Base-by-base conservation (phyloP, 2,329 filamentous ascomycete species). In the Domatiomyces globalis region DNA sequence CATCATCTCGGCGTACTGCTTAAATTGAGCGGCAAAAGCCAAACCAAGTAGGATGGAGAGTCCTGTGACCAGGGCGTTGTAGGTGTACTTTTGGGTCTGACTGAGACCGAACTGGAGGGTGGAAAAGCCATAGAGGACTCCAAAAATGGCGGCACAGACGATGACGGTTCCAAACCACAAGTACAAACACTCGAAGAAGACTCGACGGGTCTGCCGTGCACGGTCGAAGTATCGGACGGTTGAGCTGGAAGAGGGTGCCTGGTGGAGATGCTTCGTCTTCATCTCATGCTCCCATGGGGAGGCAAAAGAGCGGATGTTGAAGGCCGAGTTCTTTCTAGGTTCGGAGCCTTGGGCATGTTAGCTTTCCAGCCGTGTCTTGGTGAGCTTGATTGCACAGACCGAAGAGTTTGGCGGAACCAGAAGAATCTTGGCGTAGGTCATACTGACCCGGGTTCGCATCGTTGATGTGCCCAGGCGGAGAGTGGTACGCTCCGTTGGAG, bases 1-100 rank as follows among this genome's bases (percentile, higher is more conserved):
- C 53, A 56, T 51, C 55, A 56, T 55, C 33, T 55, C 49, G 36
- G 51, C 52, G 39, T 55, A 56, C 43, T 55, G 50, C 43, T 54
- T 56, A 45, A 56, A 55, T 43, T 54, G 49, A 8, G 53, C 50
- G 10, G 52, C 52, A 45, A 56, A 54, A 10, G 46, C 47, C 9
- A 55, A 49, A 44, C 53, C 55, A 20, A 56, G 50, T n/a, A 51
- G 18, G 45, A 56, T 53, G 17, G 55, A 56, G 5, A 55, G 44
- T 2, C 50, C 53, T 1, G 55, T 56, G 45, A 55, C 48, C 12
- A 55, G 46, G 22, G 56, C 54, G 27, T 58, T 58, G n/a, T 4
- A 7, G 3, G 39, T 19, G 52, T 52, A 58, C 33, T 52, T 6
- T 19, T 56, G 50, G 29, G 56, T 58, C 10, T 27, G 27, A 5